Base-by-base conservation (phyloP, 371 early-diverging fungal genomes). In the Ordospora colligata region DNA sequence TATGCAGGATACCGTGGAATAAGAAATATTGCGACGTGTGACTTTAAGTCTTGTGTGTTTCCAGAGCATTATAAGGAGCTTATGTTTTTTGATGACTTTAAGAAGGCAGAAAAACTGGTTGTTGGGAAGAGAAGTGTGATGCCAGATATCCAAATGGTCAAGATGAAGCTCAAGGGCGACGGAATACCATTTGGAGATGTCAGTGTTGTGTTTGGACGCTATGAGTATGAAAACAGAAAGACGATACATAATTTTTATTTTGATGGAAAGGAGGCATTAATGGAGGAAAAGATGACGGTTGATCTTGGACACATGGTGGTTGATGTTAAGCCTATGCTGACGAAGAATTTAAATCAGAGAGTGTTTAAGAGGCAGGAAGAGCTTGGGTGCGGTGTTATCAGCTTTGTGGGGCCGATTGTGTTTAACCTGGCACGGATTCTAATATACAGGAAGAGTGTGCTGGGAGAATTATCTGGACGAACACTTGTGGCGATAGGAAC, bases 391-490 rank as follows among this genome's bases (percentile, higher is more conserved):
- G 85, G 85, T 12, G 74, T 82, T 0, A 27, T 82, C 1, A 76
- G 70, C 32, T 84, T 81, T 75, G 54, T 81, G 22, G 75, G 47
- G 12, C 83, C 83, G 27, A 43, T 84, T 22, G 21, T 81, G 44
- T 63, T 79, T 73, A 44, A 58, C 74, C 21, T 72, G 63, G 4
- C 40, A 71, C 69, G 50, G 68, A 47, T 62, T 11, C 21, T 62
- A 3, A 69, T 69, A 45, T 79, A 52, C 50, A 69, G 49, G 27
- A 54, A 69, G 17, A 45, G 27, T 69, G 14, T 10, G 7, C 53
- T 58, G 4, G 32, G 49, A 37, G 64, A 70, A 5, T 23, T 58
- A 21, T 74, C 22, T 67, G 25, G 2, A 14, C 21, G 43, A 27
- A 65, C 53, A 14, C 40, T 65, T 58, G 62, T 44, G 32, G 47